Base-by-base conservation (phyloP, 2,329 filamentous ascomycete species). In the Monosporascus sp. region DNA sequence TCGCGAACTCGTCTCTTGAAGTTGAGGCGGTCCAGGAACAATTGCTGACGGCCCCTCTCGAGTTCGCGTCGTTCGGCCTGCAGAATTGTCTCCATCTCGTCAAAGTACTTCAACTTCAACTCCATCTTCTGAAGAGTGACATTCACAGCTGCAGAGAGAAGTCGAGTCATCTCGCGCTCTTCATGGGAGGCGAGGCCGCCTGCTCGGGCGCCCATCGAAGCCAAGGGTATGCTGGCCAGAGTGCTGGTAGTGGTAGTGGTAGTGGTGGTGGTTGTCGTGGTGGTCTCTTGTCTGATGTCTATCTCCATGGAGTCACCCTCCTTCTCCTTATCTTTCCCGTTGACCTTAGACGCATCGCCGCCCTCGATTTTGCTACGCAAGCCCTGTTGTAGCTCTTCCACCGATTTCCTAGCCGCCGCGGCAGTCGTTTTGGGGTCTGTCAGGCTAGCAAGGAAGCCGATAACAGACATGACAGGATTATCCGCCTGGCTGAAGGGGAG, bases 381-480 rank as follows among this genome's bases (percentile, higher is more conserved):
- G 50, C 85, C 86, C 62, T 87, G 85, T 68, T 89, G 90, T 72
- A 97, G 88, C 64, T 93, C 88, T 39, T 90, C 88, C 2, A 95
- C 89, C 22, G 90, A 94, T 63, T 88, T 90, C 62, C 88, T 90
- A 8, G 93, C 92, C 1, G 94, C 93, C 0, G 91, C 92, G 1
- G 94, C 93, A 2, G 94, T 92, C 59, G 93, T 90, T 46, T 86
- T 86, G 1, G 94, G 93, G 60, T 97, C 92, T 1, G 92, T 90
- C 55, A 99, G 82, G 59, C 90, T 89, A 48, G 93, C 93, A 11
- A 99, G 79, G 77, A 97, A 99, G 51, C 89, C 89, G 62, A 99
- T 89, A 2, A 97, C 94, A 20, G 92, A 96, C 82, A 99, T 87
- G 58, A 99, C 90, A 0, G 95, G 93, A 70, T 97, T 99, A 65